A percentile compares a stretch with the other conserved stretches of the same genome.
Evolutionary conservation across 768 basidiomycete genomes (phyloP).

Genomic region (Amanita rubescens): DNA sequence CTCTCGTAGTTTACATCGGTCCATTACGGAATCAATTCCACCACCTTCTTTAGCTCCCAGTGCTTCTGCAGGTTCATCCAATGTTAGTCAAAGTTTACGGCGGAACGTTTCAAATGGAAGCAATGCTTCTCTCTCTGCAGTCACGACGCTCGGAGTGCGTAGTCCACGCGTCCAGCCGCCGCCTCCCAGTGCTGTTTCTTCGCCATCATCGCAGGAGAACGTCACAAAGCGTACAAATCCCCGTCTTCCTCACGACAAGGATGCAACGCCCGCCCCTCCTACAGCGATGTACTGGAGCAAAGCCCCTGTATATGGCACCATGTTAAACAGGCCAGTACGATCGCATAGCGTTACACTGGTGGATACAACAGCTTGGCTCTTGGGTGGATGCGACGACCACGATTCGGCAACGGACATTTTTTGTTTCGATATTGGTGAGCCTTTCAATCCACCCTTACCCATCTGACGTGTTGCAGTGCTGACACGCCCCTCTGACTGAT

Average conservation of each 20-base stretch:
- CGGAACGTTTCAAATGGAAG: slow-evolving; percentile 9
- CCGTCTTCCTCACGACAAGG: slow-evolving; percentile 52
- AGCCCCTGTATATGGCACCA: slow-evolving; percentile 67
- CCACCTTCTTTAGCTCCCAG: slow-evolving; percentile 2
- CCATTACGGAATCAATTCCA: not conserved
- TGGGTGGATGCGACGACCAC: slow-evolving; percentile 84
- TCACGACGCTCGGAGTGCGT: slow-evolving; percentile 1
- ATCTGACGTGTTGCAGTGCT: not conserved
- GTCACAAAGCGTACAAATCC: slow-evolving; percentile 42
- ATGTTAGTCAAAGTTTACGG: slow-evolving; percentile 1
- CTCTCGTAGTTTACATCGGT: slow-evolving; percentile 8
- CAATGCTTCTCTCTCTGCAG: slow-evolving; percentile 6
- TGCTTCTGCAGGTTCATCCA: slow-evolving; percentile 1
- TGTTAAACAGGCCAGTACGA: slow-evolving; percentile 65
- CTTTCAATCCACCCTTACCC: not conserved
- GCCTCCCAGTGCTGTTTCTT: not conserved
- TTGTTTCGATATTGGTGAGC: slow-evolving; percentile 76
- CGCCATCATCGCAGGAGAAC: not conserved
- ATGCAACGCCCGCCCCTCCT: slow-evolving; percentile 54
- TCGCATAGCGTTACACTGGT: slow-evolving; percentile 83
- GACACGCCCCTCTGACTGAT: slow-evolving; percentile 1
- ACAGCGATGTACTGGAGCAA: slow-evolving; percentile 83
- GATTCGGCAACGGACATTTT: slow-evolving; percentile 70
- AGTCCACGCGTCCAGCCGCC: slow-evolving; percentile 2
- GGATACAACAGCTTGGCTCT: slow-evolving; percentile 77